Percentiles rank a stretch among this genome's conserved stretches.
These are phyloP conservation scores for Exophiala lecanii-corni DNA, from an alignment of 2,329 filamentous ascomycete species.

Conservation along the genomic window DNA sequence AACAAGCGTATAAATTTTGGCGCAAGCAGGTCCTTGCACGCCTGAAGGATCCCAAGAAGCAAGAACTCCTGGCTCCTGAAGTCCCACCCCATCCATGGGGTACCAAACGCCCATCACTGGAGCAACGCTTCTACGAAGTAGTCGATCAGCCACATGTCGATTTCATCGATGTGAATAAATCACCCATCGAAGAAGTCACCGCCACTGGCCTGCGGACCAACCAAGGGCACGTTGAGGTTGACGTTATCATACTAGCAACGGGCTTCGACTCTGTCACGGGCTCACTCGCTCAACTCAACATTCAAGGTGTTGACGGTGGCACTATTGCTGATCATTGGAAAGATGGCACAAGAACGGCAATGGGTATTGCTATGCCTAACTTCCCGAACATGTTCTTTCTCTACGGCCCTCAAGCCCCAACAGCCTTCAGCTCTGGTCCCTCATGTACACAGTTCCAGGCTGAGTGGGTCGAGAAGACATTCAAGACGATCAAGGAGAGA, in stretches of 20 bases:
- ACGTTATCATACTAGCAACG: conserved; percentile 41
- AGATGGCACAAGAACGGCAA: conserved; percentile 35
- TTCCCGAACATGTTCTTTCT: conserved; percentile 50
- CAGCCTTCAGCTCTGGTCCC: conserved; percentile 38
- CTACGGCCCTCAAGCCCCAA: conserved; percentile 54
- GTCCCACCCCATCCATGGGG: conserved; percentile 53
- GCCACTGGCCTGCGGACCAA: conserved; percentile 39
- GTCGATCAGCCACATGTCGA: conserved; percentile 44
- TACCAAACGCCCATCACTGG: conserved; percentile 47
- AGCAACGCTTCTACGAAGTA: conserved; percentile 49
- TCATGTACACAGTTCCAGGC: conserved; percentile 53
- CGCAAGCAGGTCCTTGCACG: conserved; percentile 47
- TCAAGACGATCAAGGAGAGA: conserved; percentile 34
- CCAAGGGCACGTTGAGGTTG: conserved; percentile 36
- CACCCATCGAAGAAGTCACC: conserved; percentile 40
- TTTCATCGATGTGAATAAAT: conserved; percentile 43
- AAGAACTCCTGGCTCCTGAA: conserved; percentile 50
- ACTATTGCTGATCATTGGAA: conserved; percentile 36
- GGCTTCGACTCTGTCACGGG: conserved; percentile 44
- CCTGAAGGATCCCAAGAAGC: conserved; percentile 46
- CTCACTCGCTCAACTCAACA: conserved; percentile 37
- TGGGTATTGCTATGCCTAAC: conserved; percentile 40
- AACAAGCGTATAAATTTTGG: conserved; percentile 55
- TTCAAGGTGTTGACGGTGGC: conserved; percentile 32
- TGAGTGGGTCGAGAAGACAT: conserved; percentile 50